Evolutionary conservation across 495 filamentous ascomycete species (phyloP), one percentile per base, ranked within the genome.

Genomic region (Tuber microsphaerosporum): DNA sequence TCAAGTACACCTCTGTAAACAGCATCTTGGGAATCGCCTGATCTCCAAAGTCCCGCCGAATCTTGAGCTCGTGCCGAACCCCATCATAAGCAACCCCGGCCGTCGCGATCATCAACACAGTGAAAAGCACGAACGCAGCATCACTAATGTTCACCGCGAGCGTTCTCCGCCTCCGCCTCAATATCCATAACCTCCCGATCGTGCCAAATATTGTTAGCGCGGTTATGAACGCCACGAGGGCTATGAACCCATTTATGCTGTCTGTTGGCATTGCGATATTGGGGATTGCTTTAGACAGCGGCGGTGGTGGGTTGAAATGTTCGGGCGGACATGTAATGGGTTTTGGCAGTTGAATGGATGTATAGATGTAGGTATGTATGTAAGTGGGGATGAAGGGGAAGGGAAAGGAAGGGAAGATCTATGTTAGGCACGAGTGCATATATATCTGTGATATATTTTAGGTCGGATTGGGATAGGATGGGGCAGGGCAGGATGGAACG

Each of bases 101-200:
- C n/a, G 70, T 31, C 19, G 75, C 17, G 19, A 71, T 34, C 76
- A 79, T 79, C 2, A 78, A 14, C 37, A 72, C 22, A 12, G 69
- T 56, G 69, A 79, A 79, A 9, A 75, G 44, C 37, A 79, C 9
- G 39, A 75, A 78, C 3, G 77, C 77, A 6, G 48, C 37, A 26
- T 79, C 76, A 42, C 77, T 79, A 6, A 79, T 16, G 51, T 79
- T 79, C 34, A 79, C 76, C 20, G 77, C 72, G 20, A 75, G 72
- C 19, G 77, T 79, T 72, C 77, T 70, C 5, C 26, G 77, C 56
- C 77, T 72, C 65, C 70, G 44, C 48, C 76, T 69, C 22, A 79
- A 72, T 61, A 79, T 75, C 76, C 72, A 79, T 70, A 79, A 69
- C 51, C 77, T 79, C 51, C 77, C 77, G 43, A 75, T 70, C 3